A percentile compares a stretch with the other conserved stretches of the same genome.
These are phyloP conservation scores for Nakaseomyces nivariensis DNA, from an alignment of 1,139 yeast species.

Conservation along the genomic window DNA sequence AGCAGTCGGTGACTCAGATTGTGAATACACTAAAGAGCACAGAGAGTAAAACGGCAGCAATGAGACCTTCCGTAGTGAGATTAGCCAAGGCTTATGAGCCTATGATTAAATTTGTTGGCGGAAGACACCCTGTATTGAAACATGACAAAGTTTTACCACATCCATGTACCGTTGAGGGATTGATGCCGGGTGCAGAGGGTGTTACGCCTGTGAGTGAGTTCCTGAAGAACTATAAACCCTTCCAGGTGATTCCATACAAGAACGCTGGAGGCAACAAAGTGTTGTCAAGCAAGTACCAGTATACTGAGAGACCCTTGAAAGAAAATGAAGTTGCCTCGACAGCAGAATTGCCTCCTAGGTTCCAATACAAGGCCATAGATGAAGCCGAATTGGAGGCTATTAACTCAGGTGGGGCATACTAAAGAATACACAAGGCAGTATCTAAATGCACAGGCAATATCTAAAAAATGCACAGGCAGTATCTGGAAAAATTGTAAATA, in stretches of 20 bases:
- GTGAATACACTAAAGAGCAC: conserved; percentile 1
- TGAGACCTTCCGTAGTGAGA: conserved; percentile 29
- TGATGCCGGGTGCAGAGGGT: conserved; percentile 32
- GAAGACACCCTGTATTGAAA: conserved; percentile 29
- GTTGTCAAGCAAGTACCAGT: conserved; percentile 33
- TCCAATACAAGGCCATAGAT: conserved; percentile 52
- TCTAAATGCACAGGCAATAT: too few relatives aligned
- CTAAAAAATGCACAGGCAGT: too few relatives aligned
- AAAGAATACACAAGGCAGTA: not conserved
- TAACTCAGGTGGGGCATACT: conserved; percentile 62
- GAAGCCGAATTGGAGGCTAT: conserved; percentile 65
- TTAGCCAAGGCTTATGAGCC: conserved; percentile 38
- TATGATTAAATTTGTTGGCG: conserved; percentile 55
- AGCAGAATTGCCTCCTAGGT: conserved; percentile 57
- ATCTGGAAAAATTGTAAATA: too few relatives aligned
- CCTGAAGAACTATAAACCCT: conserved; percentile 21
- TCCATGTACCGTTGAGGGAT: conserved; percentile 38
- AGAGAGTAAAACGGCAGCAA: conserved; percentile 9
- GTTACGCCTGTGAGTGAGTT: conserved; percentile 25
- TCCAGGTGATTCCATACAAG: conserved; percentile 30
- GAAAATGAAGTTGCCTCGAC: conserved; percentile 40
- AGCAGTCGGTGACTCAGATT: conserved; percentile 3
- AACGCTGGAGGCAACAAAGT: conserved; percentile 16
- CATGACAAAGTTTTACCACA: conserved; percentile 32
- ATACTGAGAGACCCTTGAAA: conserved; percentile 18